Base-by-base conservation (phyloP, 140 eudicot genomes). In the Stevia rebaudiana region DNA sequence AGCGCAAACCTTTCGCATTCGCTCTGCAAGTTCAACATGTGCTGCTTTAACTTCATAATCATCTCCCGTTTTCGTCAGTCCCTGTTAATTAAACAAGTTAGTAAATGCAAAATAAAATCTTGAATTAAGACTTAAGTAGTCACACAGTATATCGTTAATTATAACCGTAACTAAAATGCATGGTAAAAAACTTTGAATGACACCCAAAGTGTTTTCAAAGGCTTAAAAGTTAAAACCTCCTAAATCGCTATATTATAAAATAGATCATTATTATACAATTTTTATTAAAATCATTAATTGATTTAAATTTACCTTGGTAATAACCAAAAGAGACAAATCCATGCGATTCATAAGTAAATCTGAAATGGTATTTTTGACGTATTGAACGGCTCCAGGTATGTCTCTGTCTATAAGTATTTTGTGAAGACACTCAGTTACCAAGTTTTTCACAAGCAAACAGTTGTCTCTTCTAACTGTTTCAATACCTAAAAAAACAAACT, bases 391-490 rank as follows among this genome's bases (percentile, higher is more conserved):
- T 43, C 96, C 96, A 61, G 85, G 92, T 63, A 92, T 70, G 76
- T 92, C 95, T 77, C 94, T 83, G 78, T 92, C 98, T 70, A 92
- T 81, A 60, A 92, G 81, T 75, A 92, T 75, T 82, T 91, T 91
- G 67, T 91, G 85, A 46, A 91, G 95, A 77, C 96, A 91, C 68
- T 92, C 95, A 2, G 77, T 92, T 36, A 92, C 92, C 68, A 92
- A 82, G 72, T 92, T 92, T 60, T 92, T 92, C n/a, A 92, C 98
- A 67, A 92, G 66, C 68, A 92, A 77, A 67, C 98, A 92, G 71
- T 92, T 92, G 81, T 92, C 98, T 80, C 98, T 83, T 66, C 98
- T 70, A 68, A 92, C 98, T 10, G 98, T 88, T 83, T 92, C 98
- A 85, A 92, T 88, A 1, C 98, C 98, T 92, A 90, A 58, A 70